Percentiles rank a stretch among this genome's conserved stretches.
Evolutionary conservation across 306 rosid genomes (phyloP).

Genomic region (Quercus cerris): DNA sequence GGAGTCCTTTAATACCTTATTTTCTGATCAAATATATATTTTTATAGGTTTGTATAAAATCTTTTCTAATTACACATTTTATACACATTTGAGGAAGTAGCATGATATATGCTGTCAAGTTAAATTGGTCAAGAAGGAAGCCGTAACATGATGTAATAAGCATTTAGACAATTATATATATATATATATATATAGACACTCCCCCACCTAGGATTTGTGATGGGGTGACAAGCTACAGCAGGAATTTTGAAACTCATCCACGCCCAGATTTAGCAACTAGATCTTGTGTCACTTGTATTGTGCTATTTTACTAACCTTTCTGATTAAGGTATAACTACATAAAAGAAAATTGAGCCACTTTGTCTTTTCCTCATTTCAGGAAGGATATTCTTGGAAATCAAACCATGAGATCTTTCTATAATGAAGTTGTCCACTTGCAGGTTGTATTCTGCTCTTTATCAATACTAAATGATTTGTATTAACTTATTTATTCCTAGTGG

Average conservation of each 20-base stretch:
- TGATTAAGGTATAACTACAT: slow-evolving; percentile 1
- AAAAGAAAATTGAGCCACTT: slow-evolving; percentile 13
- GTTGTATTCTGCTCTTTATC: slow-evolving; percentile 37
- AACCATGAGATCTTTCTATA: slow-evolving; percentile 76
- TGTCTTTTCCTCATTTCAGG: slow-evolving; percentile 50
- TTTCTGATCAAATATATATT: not conserved
- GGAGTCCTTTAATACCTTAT: not conserved
- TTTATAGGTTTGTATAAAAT: too few relatives aligned
- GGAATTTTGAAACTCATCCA: slow-evolving; percentile 9
- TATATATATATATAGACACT: not conserved
- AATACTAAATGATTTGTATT: not conserved
- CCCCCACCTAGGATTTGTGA: not conserved
- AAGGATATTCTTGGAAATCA: slow-evolving; percentile 60
- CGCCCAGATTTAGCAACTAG: not conserved
- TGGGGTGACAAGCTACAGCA: slow-evolving; percentile 7
- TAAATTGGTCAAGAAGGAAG: not conserved
- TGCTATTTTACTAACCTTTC: slow-evolving; percentile 2
- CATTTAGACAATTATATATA: not conserved
- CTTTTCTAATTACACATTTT: not conserved
- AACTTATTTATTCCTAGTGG: not conserved
- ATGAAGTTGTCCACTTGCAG: slow-evolving; percentile 77
- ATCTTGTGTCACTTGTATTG: slow-evolving; percentile 4
- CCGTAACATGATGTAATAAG: not conserved
- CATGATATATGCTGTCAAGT: not conserved
- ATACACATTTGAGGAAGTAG: not conserved